Evolutionary conservation across 2,329 filamentous ascomycete genomes (phyloP), one percentile per base, ranked within the genome.

Genomic region (Fusarium beomiforme): DNA sequence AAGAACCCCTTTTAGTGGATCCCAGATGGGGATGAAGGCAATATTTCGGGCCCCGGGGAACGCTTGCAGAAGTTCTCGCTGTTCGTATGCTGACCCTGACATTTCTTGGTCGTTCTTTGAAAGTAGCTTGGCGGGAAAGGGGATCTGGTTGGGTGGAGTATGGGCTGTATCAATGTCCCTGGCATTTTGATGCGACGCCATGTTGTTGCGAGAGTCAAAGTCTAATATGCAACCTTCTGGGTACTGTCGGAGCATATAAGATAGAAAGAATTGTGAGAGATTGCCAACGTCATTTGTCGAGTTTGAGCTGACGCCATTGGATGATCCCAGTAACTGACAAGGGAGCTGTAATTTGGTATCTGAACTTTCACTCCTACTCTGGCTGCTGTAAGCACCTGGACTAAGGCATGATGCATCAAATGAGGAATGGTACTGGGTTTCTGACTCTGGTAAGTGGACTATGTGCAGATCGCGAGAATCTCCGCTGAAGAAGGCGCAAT

Each of bases 21-120:
- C 29, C 43, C 56, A 51, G 8, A 64, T 36, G 6, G 60, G 60
- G 11, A 61, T 50, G 13, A 64, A 64, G 1, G 60, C 60, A 3
- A 64, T 21, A 11, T 41, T 46, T 5, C 56, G 37, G 13, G 60
- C 44, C 3, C 21, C 37, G 0, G 29, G 19, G 10, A 64, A 64
- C 2, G 56, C 44, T 11, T 14, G 14, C 13, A 2, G 19, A 4
- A 5, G 21, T 44, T 8, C n/a, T 8, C 13, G 8, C 19, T 37
- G 17, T 14, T 37, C 49, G 6, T 37, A n/a, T 14, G 9, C 9
- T 8, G 33, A 14, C 16, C 33, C 8, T 7, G 16, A 14, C 41
- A 24, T 24, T 10, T 42, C 17, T 3, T 34, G 8, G 31, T 34
- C 24, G 6, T 6, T 54, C 29, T 6, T 16, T 6, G n/a, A 31